Evolutionary conservation across 495 filamentous ascomycete genomes (phyloP), one percentile per base, ranked within the genome.

Genomic region (Lophium mytilinum): DNA sequence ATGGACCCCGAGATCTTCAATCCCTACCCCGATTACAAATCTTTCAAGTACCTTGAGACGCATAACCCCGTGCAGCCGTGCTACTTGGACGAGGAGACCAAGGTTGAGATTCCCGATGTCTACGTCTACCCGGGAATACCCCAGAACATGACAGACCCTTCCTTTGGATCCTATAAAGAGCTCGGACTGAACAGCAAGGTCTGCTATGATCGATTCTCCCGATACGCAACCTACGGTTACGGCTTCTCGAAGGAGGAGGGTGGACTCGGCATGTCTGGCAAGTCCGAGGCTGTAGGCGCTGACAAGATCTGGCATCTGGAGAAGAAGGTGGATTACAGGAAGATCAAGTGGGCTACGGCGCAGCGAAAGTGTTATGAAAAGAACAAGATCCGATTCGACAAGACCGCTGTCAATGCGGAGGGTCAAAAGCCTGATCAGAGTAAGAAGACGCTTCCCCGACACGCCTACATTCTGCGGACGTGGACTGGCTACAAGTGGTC

Each of bases 91-190:
- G 60, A 61, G 15, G 62, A 66, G 6, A 65, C 69, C 6, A 65
- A 48, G 19, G 53, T 69, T 14, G 48, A 60, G 3, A 35, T 52
- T 3, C 72, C 72, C 2, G 71, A 73, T 46, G 64, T 73, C 37
- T 72, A 69, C 54, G 72, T 64, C 3, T 75, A 73, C 50, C 72
- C 72, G 0, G 72, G 71, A 34, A 48, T 75, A 35, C 72, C 72
- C 4, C 70, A 73, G 53, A 61, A 73, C 60, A 62, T 67, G 62
- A 60, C 67, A 30, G 47, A 46, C 8, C 69, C 71, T 4, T 66
- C 68, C 21, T 71, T 67, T 46, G 72, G 72, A n/a, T 70, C 67
- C 3, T 66, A 71, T 49, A 57, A 63, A 41, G 69, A 71, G 59
- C 64, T 75, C 30, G 69, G 67, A 18, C 33, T 75, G 19, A 49